A percentile compares a stretch with the other conserved stretches of the same genome.
Conservation (phyloP, 73 alveolate species). For the Tetrahymena thermophila region DNA sequence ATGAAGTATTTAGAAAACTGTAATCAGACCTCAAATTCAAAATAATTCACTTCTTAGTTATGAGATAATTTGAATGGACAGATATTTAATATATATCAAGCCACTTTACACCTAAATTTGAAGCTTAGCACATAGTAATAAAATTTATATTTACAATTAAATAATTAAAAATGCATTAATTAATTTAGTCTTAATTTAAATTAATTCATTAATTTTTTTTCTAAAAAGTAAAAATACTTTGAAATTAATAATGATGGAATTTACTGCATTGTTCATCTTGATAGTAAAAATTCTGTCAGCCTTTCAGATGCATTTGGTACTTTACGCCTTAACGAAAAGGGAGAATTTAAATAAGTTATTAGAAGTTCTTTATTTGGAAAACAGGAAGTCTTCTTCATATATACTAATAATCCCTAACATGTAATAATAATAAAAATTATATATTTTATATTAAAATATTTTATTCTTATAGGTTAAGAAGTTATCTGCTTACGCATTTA, state of each 20-base stretch:
- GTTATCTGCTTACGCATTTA: neutral
- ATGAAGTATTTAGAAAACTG: neutral
- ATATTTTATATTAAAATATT: neutral
- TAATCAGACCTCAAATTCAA: neutral
- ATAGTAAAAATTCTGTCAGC: neutral
- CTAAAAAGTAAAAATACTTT: neutral
- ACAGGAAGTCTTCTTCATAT: neutral
- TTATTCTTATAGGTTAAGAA: neutral
- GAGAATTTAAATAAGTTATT: neutral
- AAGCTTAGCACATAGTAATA: neutral
- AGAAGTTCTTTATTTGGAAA: neutral
- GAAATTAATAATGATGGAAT: neutral
- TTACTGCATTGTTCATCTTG: neutral
- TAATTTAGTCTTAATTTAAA: neutral
- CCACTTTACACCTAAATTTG: neutral
- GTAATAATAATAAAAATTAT: neutral
- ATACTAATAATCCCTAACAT: neutral
- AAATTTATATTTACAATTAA: neutral
- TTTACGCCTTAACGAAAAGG: neutral
- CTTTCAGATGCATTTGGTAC: neutral
- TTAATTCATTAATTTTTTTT: neutral
- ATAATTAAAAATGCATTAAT: neutral
- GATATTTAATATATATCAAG: neutral
- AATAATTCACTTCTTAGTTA: neutral
- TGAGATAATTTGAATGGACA: neutral